A percentile compares a stretch with the other conserved stretches of the same genome.
Evolutionary conservation across 2,329 filamentous ascomycete genomes (phyloP).

Genomic region (Arthrobotrys conoides): DNA sequence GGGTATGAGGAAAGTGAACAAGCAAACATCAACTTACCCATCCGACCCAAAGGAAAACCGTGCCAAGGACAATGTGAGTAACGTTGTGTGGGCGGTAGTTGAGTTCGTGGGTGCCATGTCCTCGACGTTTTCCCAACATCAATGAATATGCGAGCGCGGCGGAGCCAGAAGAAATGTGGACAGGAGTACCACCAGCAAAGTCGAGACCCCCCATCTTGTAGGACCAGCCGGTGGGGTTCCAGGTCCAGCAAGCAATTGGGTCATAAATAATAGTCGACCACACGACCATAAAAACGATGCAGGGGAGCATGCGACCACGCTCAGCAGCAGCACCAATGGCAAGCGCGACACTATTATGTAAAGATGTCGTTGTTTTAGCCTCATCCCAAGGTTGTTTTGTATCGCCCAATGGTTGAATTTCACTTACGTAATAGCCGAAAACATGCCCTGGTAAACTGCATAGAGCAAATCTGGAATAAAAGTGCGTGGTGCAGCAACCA

Average conservation of each 20-base stretch:
- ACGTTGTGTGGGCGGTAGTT: constrained; percentile 95
- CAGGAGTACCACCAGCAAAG: constrained; percentile 90
- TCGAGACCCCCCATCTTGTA: constrained; percentile 84
- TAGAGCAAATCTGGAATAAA: constrained; percentile 86
- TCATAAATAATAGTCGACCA: constrained; percentile 94
- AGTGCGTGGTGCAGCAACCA: constrained; percentile 78
- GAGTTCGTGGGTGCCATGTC: constrained; percentile 87
- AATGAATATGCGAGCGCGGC: constrained; percentile 91
- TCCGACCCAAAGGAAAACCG: constrained; percentile 93
- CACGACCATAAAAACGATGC: constrained; percentile 91
- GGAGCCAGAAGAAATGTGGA: constrained; percentile 86
- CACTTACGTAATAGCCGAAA: constrained; percentile 85
- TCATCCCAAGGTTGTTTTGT: constrained; percentile 35
- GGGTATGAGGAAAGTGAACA: neutral
- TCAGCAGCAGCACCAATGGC: constrained; percentile 88
- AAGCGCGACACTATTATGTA: constrained; percentile 76
- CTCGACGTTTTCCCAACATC: constrained; percentile 87
- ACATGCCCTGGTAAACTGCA: constrained; percentile 89
- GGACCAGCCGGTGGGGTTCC: constrained; percentile 87
- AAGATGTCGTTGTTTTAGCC: constrained; percentile 49
- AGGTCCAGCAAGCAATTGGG: constrained; percentile 94
- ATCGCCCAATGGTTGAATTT: constrained; percentile 15
- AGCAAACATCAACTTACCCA: constrained; percentile 70
- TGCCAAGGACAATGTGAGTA: constrained; percentile 90
- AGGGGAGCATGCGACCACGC: constrained; percentile 87